Conservation (phyloP, 805 yeast species). For the Torulaspora franciscae region DNA sequence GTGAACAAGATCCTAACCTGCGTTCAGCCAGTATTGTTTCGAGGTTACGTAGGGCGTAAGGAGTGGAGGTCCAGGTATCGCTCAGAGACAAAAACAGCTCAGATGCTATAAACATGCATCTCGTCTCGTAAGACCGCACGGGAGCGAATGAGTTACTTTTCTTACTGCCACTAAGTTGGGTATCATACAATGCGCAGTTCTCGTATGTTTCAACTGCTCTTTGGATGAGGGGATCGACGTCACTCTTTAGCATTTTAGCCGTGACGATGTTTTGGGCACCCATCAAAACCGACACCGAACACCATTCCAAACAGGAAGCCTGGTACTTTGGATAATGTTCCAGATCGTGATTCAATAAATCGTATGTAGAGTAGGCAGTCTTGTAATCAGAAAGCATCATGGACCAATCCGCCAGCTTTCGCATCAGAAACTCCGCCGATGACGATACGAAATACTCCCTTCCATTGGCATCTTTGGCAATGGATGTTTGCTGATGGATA, state of each 20-base stretch:
- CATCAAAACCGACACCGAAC: conserved; percentile 65
- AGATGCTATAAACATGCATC: conserved; percentile 60
- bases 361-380: conserved; percentile 79
- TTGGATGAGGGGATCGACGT: conserved; percentile 40
- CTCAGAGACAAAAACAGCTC: conserved; percentile 55
- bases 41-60: conserved; percentile 41
- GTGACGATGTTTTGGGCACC: conserved; percentile 44
- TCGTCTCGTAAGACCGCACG: conserved; percentile 54
- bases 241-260: conserved; percentile 41
- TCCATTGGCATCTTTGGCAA: conserved; percentile 43
- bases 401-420: conserved; percentile 89
- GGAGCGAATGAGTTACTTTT: conserved; percentile 42
- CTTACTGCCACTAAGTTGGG: conserved; percentile 34
- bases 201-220: conserved; percentile 33
- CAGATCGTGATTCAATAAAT: conserved; percentile 71
- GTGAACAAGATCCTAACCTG: conserved; percentile 44
- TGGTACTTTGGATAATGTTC: conserved; percentile 42
- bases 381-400: conserved; percentile 87
- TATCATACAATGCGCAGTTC: conserved; percentile 40
- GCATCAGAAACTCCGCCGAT: conserved; percentile 64
- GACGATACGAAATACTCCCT: conserved; percentile 57
- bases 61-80: conserved; percentile 42
- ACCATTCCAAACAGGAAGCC: conserved; percentile 87
- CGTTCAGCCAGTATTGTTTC: conserved; percentile 45
- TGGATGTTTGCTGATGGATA: conserved; percentile 20